Conservation (phyloP, 2,329 filamentous ascomycete genomes). For the Aspergillus alliaceus region DNA sequence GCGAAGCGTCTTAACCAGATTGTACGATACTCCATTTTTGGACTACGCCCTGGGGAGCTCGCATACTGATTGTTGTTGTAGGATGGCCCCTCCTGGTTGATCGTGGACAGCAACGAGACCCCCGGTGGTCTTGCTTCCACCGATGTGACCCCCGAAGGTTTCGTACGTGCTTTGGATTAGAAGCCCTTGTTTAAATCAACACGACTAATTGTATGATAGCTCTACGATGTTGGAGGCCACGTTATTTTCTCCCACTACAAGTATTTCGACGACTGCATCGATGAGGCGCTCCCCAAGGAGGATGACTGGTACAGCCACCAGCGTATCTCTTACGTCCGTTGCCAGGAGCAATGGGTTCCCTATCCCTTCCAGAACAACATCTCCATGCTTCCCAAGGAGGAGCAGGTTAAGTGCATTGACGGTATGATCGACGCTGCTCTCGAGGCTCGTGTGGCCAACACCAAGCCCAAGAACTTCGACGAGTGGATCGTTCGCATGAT, state of each 20-base stretch:
- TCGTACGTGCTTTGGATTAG: conserved; percentile 67
- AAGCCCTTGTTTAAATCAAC: not conserved
- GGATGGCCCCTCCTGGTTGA: conserved; percentile 93
- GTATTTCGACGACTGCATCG: conserved; percentile 98
- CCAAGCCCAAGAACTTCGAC: conserved; percentile 95
- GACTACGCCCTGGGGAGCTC: not conserved
- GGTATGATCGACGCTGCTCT: conserved; percentile 94
- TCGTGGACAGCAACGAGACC: conserved; percentile 86
- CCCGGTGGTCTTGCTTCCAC: conserved; percentile 95
- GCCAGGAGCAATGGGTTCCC: conserved; percentile 93
- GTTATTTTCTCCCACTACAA: conserved; percentile 99
- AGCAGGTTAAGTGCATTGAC: conserved; percentile 91
- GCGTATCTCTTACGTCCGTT: conserved; percentile 98
- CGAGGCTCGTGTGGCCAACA: conserved; percentile 79
- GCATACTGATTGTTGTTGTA: conserved; percentile 42
- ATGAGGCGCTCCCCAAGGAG: conserved; percentile 91
- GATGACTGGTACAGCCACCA: conserved; percentile 98
- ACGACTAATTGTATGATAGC: conserved; percentile 51
- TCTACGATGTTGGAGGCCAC: conserved; percentile 97
- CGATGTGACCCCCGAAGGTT: conserved; percentile 91
- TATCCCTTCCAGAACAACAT: conserved; percentile 99
- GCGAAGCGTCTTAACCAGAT: conserved; percentile 97
- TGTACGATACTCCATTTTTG: conserved; percentile 51
- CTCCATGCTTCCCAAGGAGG: conserved; percentile 94
- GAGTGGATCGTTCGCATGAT: conserved; percentile 96